phyloP scores from a whole-genome alignment of 2,329 filamentous ascomycete species.

The Pleomassaria siparia region DNA sequence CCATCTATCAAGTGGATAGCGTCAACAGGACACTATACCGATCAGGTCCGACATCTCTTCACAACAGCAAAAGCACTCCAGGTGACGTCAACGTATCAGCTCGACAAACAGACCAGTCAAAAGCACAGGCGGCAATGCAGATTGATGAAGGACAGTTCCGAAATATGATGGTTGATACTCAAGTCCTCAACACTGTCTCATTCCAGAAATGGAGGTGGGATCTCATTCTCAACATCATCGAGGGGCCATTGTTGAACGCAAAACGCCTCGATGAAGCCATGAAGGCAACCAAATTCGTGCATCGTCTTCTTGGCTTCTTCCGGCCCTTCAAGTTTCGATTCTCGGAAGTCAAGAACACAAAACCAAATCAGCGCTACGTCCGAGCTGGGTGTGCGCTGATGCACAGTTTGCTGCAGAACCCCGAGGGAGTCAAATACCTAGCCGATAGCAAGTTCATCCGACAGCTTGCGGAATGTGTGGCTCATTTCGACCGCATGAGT shows the following conservation, averaged over 20 bases:
- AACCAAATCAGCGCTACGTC: slow-evolving; percentile 92
- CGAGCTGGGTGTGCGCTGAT: slow-evolving; percentile 86
- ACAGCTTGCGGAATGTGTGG: slow-evolving; percentile 93
- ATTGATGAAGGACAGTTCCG: slow-evolving; percentile 68
- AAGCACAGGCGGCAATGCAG: slow-evolving; percentile 58
- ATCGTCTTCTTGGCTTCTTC: slow-evolving; percentile 91
- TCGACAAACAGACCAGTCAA: slow-evolving; percentile 49
- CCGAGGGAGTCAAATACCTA: slow-evolving; percentile 82
- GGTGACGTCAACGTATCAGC: slow-evolving; percentile 24
- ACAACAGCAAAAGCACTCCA: slow-evolving; percentile 31
- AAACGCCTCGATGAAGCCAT: slow-evolving; percentile 93
- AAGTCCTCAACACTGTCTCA: slow-evolving; percentile 85
- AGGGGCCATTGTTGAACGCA: slow-evolving; percentile 86
- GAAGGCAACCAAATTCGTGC: slow-evolving; percentile 93
- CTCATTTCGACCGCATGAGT: slow-evolving; percentile 86
- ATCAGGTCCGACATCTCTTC: slow-evolving; percentile 57
- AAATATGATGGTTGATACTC: slow-evolving; percentile 70
- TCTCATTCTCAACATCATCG: slow-evolving; percentile 83
- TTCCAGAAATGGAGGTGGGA: slow-evolving; percentile 98
- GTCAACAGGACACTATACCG: slow-evolving; percentile 90
- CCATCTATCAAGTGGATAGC: slow-evolving; percentile 97
- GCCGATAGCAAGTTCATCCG: slow-evolving; percentile 89
- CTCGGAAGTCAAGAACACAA: slow-evolving; percentile 84
- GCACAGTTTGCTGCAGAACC: slow-evolving; percentile 79
- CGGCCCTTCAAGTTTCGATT: slow-evolving; percentile 97